Evolutionary conservation across 495 filamentous ascomycete species (phyloP).

Genomic region (Darksidea phi): DNA sequence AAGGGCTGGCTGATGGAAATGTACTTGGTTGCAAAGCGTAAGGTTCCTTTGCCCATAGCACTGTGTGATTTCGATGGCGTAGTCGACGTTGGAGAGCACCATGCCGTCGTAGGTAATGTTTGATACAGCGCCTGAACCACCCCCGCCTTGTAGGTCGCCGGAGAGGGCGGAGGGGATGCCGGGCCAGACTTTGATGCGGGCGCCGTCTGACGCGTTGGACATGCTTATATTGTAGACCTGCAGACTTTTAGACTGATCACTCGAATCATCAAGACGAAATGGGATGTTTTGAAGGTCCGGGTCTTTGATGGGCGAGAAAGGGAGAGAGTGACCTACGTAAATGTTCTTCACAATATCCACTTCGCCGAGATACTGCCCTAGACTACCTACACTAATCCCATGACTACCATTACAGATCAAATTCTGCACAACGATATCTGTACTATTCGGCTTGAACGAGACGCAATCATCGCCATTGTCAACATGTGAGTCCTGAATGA

Average conservation of each 20-base stretch:
- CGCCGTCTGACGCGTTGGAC: conserved; percentile 64
- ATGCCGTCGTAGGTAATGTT: conserved; percentile 59
- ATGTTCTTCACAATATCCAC: conserved; percentile 66
- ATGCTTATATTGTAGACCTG: conserved; percentile 64
- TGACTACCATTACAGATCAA: conserved; percentile 70
- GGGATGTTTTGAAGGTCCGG: too few species aligned
- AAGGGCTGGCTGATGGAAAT: too few species aligned
- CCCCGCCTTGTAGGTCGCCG: conserved; percentile 61
- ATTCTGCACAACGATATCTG: conserved; percentile 70
- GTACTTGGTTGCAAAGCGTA: conserved; percentile 53
- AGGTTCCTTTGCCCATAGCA: conserved; percentile 65
- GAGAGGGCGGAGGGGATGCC: conserved; percentile 48
- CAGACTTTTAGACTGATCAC: conserved; percentile 1
- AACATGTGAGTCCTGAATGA: conserved; percentile 67
- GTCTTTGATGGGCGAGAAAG: neutral
- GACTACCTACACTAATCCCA: conserved; percentile 68
- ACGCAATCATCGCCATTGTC: conserved; percentile 74
- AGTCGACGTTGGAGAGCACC: conserved; percentile 59
- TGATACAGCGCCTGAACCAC: conserved; percentile 55
- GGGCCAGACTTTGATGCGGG: conserved; percentile 72
- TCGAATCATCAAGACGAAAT: too few species aligned
- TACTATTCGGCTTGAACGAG: conserved; percentile 76
- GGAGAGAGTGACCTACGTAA: conserved; percentile 38
- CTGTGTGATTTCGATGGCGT: conserved; percentile 63
- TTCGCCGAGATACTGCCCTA: conserved; percentile 64